Base-by-base conservation (phyloP, 179 eudicot species). In the Corrigiola litoralis region DNA sequence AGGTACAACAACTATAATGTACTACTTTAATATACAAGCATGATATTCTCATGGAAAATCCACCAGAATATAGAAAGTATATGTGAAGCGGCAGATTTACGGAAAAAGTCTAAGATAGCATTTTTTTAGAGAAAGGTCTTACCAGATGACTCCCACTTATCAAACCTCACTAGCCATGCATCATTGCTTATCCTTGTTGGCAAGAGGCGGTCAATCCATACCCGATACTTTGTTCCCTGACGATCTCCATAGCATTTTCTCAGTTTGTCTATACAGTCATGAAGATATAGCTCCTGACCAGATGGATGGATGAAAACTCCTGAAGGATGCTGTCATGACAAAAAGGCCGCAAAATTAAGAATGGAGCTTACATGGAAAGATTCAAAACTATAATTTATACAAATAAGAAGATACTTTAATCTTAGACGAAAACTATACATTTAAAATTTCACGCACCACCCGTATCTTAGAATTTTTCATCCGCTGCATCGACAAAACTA, bases 181-280 rank as follows among this genome's bases (percentile, higher is more conserved):
- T 84, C 80, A 36, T 80, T 58, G 63, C 87, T 84, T 67, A 89
- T 70, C 72, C 77, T 78, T 23, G 70, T 61, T 47, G 90, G 80
- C 50, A 85, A 78, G 57, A 89, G 87, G 68, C 88, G 98, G 72
- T 92, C 98, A 66, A 89, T 84, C 96, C 96, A 92, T 41, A 92
- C 82, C 47, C 84, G 82, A 69, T 77, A 84, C 60, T 68, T 71
- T 44, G 82, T 84, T 48, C 95, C 96, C 65, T 81, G 81, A 61
- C 77, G 77, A 72, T 89, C 95, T 54, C 92, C 96, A 71, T 90
- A 83, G 77, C 81, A 84, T 29, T 69, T 73, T 71, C 70, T 80
- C 55, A 89, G 61, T 57, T 77, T 76, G 64, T 74, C 78, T 41
- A 85, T 72, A 74, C 80, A 78, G 50, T 82, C 92, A 59, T 59